Percentiles rank a stretch among this genome's conserved stretches.
phyloP scores from a whole-genome alignment of 805 yeast species.

The Lipomyces japonicus region DNA sequence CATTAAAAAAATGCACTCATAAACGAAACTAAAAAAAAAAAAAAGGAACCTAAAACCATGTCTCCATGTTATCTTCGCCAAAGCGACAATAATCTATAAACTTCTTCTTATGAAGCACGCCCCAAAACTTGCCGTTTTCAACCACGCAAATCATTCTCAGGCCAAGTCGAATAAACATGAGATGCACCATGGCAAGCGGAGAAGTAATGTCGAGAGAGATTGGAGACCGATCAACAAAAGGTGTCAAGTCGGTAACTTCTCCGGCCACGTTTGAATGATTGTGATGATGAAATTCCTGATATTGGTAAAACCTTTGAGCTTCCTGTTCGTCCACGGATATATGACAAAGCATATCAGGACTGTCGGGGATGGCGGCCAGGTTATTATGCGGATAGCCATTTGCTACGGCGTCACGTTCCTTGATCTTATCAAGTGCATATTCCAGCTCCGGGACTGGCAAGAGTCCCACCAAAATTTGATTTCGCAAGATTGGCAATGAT shows the following conservation, averaged over 20 bases:
- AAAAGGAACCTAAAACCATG: slow-evolving; percentile 18
- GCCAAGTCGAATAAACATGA: slow-evolving; percentile 52
- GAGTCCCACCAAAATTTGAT: slow-evolving; percentile 43
- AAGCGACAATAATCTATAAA: slow-evolving; percentile 46
- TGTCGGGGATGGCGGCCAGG: slow-evolving; percentile 18
- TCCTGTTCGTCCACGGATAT: slow-evolving; percentile 29
- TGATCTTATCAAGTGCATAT: slow-evolving; percentile 47
- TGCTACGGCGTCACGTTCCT: slow-evolving; percentile 22
- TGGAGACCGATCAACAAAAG: slow-evolving; percentile 47
- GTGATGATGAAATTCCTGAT: slow-evolving; percentile 10
- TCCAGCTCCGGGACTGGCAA: slow-evolving; percentile 52
- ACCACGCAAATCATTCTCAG: slow-evolving; percentile 47
- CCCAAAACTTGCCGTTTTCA: slow-evolving; percentile 48
- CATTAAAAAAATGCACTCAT: too few relatives aligned
- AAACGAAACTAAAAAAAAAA: slow-evolving; percentile 2
- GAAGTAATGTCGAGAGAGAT: slow-evolving; percentile 47
- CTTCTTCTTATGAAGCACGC: slow-evolving; percentile 52
- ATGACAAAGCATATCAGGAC: slow-evolving; percentile 31
- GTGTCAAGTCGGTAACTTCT: slow-evolving; percentile 42
- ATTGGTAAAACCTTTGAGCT: slow-evolving; percentile 25
- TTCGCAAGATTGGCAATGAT: slow-evolving; percentile 47
- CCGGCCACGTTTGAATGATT: slow-evolving; percentile 1
- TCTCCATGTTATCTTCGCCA: slow-evolving; percentile 24
- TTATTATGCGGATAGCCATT: slow-evolving; percentile 24
- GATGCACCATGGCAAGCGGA: slow-evolving; percentile 49